Conservation (phyloP, 228 moss, liverwort and hornwort species). For the Sphagnum magellanicum region DNA sequence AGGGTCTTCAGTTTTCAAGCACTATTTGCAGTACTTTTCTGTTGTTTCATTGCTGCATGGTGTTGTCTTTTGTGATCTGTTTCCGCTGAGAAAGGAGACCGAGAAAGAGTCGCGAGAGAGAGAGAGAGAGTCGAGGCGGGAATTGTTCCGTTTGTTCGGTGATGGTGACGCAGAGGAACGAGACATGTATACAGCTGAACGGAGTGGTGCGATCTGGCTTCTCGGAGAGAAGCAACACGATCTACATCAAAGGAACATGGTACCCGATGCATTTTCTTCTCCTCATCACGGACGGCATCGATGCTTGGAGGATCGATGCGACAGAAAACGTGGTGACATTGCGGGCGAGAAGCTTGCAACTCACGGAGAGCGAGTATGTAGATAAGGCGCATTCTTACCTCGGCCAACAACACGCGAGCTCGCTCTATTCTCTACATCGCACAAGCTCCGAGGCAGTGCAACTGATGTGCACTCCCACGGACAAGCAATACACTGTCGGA, state of each 20-base stretch:
- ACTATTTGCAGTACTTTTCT: too few species aligned
- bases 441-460: not conserved
- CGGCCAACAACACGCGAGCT: not conserved
- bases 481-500: not conserved
- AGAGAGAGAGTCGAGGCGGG: too few species aligned
- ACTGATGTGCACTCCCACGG: not conserved
- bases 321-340: not conserved
- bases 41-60: too few species aligned
- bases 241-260: conserved; percentile 44
- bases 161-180: not conserved
- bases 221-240: not conserved
- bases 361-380: not conserved
- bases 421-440: not conserved
- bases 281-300: conserved; percentile 27
- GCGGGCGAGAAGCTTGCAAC: not conserved
- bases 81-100: too few species aligned
- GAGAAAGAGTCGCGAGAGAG: too few species aligned
- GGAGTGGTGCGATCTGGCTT: not conserved
- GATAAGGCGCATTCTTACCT: not conserved
- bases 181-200: not conserved
- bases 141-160: not conserved
- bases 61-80: too few species aligned
- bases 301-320: conserved; percentile 33
- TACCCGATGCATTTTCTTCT: conserved; percentile 32
- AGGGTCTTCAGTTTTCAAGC: too few species aligned